Percentiles rank a stretch among this genome's conserved stretches.
Evolutionary conservation across 306 rosid genomes (phyloP).

Genomic region (Nissolia schottii): DNA sequence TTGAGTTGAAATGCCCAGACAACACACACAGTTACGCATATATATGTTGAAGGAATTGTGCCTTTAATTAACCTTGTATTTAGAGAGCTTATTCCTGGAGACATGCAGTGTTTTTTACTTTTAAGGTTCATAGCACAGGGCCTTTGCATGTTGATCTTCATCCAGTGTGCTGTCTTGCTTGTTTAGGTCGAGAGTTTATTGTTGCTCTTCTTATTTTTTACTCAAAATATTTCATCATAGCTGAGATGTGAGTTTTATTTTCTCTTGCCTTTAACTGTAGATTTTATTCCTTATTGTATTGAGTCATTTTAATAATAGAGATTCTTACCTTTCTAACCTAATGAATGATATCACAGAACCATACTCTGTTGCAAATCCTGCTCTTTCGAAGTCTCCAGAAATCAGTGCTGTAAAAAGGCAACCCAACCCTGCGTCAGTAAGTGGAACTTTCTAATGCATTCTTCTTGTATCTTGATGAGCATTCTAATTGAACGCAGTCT

Average conservation of each 20-base stretch:
- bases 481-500: neutral
- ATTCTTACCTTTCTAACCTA: slow-evolving; percentile 28
- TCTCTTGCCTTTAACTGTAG: neutral
- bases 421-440: slow-evolving; percentile 59
- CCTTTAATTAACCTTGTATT: neutral
- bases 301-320: neutral
- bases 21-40: neutral
- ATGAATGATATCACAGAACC: slow-evolving; percentile 57
- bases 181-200: neutral
- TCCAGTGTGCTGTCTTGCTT: neutral
- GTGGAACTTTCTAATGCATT: slow-evolving; percentile 36
- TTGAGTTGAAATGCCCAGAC: neutral
- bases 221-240: neutral
- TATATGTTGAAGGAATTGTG: neutral
- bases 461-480: slow-evolving; percentile 16
- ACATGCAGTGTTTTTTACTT: neutral
- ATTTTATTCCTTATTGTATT: slow-evolving; percentile 2
- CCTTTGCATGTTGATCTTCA: neutral
- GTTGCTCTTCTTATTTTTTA: neutral
- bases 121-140: neutral
- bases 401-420: slow-evolving; percentile 50
- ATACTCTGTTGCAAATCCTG: slow-evolving; percentile 40
- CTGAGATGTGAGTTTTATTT: neutral
- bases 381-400: slow-evolving; percentile 48
- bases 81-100: slow-evolving; percentile 7